Evolutionary conservation across 1,284 basidiomycete species (phyloP).

Genomic region (Sporisorium reilianum): DNA sequence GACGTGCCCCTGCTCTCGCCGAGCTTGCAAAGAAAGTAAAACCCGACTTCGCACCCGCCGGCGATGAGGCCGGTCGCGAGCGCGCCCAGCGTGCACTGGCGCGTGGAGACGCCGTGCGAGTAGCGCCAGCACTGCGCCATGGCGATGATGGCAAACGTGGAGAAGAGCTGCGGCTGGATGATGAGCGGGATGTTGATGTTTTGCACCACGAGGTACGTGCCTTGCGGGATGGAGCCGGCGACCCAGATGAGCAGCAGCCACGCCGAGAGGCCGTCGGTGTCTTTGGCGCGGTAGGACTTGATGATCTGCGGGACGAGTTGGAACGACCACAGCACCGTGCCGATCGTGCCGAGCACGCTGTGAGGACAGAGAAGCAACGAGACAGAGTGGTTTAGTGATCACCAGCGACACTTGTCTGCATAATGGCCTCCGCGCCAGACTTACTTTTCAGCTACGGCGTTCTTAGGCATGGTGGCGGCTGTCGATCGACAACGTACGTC

Average conservation of each 20-base stretch:
- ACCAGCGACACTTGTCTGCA: too few species aligned
- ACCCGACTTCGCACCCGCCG: conserved; percentile 76
- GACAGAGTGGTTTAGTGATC: background rate
- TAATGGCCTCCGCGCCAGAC: background rate
- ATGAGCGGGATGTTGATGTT: conserved; percentile 79
- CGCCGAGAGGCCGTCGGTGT: conserved; percentile 79
- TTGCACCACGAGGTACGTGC: conserved; percentile 79
- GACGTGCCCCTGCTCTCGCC: conserved; percentile 72
- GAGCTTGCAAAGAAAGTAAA: conserved; percentile 72
- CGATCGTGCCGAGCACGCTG: conserved; percentile 45
- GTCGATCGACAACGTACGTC: background rate
- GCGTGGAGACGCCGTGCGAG: conserved; percentile 66
- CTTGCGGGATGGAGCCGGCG: conserved; percentile 76
- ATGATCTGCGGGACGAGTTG: conserved; percentile 79
- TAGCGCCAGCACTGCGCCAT: conserved; percentile 76
- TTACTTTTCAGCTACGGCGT: conserved; percentile 44
- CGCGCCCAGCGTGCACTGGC: conserved; percentile 70
- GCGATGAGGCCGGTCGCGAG: conserved; percentile 71
- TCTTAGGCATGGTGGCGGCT: conserved; percentile 16
- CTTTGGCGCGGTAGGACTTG: conserved; percentile 80
- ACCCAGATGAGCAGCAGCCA: conserved; percentile 81
- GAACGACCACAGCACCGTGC: conserved; percentile 78
- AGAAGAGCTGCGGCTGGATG: conserved; percentile 81
- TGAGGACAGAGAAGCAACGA: background rate
- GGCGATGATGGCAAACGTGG: conserved; percentile 75